Percentiles rank a stretch among this genome's conserved stretches.
Evolutionary conservation across 2,329 filamentous ascomycete species (phyloP).

Genomic region (Phaeoacremonium minimum): DNA sequence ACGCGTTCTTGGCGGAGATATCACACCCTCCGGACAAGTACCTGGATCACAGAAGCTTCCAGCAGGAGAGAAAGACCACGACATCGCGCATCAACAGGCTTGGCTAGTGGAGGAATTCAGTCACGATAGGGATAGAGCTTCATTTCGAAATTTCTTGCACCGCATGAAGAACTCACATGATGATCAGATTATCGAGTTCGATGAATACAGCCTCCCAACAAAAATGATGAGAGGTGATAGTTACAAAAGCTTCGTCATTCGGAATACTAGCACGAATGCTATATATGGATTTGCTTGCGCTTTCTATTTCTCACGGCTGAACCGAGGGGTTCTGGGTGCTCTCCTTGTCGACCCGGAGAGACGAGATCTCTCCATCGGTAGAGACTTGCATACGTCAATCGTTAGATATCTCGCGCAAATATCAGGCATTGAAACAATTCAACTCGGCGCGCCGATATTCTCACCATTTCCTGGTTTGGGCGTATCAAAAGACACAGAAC

Average conservation of each 20-base stretch:
- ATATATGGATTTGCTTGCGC: neutral
- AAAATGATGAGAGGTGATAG: too few relatives aligned
- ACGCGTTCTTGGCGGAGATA: neutral
- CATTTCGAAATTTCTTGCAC: neutral
- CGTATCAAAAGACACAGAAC: neutral
- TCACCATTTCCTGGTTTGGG: neutral
- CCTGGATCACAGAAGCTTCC: neutral
- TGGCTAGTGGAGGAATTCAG: neutral
- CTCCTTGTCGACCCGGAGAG: neutral
- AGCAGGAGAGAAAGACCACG: neutral
- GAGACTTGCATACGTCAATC: neutral
- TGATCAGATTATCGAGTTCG: neutral
- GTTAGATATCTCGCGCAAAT: neutral
- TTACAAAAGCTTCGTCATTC: neutral
- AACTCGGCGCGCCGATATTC: neutral
- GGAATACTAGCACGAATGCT: neutral
- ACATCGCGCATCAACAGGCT: neutral
- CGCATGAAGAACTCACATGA: neutral
- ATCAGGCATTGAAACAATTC: neutral
- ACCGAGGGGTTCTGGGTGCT: neutral
- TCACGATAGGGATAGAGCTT: neutral
- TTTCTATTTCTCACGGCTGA: neutral
- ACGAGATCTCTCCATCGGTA: neutral
- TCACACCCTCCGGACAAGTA: neutral
- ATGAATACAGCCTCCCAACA: neutral